Conservation (phyloP, 352 stramenopile genomes). For the Globisporangium nagaii region DNA sequence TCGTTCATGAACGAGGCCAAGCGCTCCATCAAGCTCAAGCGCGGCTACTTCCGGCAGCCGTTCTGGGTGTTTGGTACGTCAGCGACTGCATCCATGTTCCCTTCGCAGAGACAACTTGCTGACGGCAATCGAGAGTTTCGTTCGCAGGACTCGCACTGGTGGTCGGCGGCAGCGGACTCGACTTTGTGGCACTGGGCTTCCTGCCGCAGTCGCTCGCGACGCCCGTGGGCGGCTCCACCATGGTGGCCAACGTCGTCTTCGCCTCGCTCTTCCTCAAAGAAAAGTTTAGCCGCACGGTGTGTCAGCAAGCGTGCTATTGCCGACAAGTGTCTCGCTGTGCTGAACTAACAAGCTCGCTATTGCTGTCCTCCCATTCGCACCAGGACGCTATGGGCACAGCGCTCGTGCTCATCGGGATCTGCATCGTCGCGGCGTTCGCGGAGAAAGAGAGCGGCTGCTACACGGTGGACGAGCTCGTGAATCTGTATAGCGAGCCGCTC, state of each 20-base stretch:
- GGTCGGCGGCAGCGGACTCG: conserved; percentile 56
- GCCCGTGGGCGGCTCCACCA: conserved; percentile 70
- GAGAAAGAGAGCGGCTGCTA: conserved; percentile 74
- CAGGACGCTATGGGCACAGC: conserved; percentile 56
- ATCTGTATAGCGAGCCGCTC: conserved; percentile 50
- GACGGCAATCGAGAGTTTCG: no score
- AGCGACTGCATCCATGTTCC: no score
- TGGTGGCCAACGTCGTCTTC: conserved; percentile 83
- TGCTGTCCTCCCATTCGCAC: no score
- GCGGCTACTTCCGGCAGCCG: conserved; percentile 69
- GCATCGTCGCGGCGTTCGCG: conserved; percentile 74
- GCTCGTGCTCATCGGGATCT: conserved; percentile 67
- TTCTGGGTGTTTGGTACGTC: conserved; percentile 71
- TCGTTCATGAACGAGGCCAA: conserved; percentile 84
- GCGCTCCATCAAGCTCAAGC: conserved; percentile 44
- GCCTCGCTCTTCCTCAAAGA: conserved; percentile 76
- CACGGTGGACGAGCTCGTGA: conserved; percentile 66
- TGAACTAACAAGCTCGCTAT: no score
- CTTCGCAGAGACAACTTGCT: no score
- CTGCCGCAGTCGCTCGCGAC: conserved; percentile 76
- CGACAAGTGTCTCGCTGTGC: background rate
- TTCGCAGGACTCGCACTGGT: conserved; percentile 50
- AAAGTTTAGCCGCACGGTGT: conserved; percentile 43
- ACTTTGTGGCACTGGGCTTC: conserved; percentile 79
- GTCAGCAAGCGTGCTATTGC: background rate